Conservation (phyloP, 305 asterid species). For the Fraxinus dipetala region DNA sequence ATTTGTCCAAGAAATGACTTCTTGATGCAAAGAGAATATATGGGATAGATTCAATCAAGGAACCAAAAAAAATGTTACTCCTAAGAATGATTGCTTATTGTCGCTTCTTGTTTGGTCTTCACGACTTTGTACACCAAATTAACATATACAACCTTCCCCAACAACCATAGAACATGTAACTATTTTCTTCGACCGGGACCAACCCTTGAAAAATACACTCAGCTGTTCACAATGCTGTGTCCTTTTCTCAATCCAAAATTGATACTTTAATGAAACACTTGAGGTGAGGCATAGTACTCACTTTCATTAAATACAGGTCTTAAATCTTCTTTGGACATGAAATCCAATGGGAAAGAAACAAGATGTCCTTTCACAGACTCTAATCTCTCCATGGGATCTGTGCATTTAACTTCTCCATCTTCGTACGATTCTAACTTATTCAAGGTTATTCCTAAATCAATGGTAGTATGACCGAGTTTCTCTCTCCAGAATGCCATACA, state of each 20-base stretch:
- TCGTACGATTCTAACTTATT: conserved; percentile 54
- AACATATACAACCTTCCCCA: not conserved
- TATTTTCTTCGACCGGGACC: not conserved
- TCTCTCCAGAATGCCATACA: conserved; percentile 69
- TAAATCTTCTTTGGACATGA: conserved; percentile 84
- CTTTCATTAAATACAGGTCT: conserved; percentile 95
- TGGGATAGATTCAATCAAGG: not conserved
- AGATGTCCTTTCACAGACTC: conserved; percentile 73
- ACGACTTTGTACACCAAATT: not conserved
- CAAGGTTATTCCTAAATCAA: conserved; percentile 89
- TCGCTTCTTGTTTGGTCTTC: not conserved
- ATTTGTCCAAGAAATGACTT: not conserved
- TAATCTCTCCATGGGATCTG: conserved; percentile 82
- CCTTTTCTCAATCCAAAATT: not conserved
- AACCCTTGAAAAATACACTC: not conserved
- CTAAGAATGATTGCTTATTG: not conserved
- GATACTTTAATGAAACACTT: conserved; percentile 61
- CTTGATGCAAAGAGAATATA: not conserved
- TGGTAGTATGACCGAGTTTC: conserved; percentile 69
- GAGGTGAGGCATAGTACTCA: conserved; percentile 87
- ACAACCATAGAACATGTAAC: not conserved
- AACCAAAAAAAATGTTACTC: not conserved
- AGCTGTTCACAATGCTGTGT: not conserved
- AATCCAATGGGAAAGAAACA: conserved; percentile 86
- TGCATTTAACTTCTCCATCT: conserved; percentile 56